These are phyloP conservation scores for Leccinellum rugosiceps DNA, from an alignment of 768 basidiomycete species.

Conservation along the genomic window DNA sequence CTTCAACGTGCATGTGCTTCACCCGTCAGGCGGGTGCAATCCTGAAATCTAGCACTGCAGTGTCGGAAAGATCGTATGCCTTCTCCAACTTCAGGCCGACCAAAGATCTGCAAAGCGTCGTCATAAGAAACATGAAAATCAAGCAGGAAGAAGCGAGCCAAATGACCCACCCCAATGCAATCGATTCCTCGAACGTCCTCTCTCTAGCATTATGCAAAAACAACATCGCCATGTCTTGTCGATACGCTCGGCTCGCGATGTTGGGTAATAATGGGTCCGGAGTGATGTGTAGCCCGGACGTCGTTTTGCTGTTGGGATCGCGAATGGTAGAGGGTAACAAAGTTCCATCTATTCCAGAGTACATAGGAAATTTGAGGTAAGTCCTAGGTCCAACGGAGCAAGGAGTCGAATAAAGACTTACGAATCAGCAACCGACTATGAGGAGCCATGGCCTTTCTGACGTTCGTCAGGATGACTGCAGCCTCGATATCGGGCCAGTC, in stretches of 20 bases:
- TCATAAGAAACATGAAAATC: not conserved
- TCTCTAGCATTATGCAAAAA: conserved; percentile 39
- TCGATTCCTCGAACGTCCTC: conserved; percentile 30
- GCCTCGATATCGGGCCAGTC: conserved; percentile 37
- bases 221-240: conserved; percentile 49
- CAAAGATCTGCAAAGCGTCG: not conserved
- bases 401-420: conserved; percentile 11
- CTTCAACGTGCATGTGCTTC: not conserved
- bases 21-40: not conserved
- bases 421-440: conserved; percentile 33
- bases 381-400: not conserved
- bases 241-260: conserved; percentile 41
- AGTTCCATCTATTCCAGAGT: conserved; percentile 17
- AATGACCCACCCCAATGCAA: not conserved
- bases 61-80: not conserved
- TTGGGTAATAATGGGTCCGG: conserved; percentile 47
- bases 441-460: conserved; percentile 29
- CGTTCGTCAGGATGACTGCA: conserved; percentile 28
- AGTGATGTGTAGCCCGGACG: conserved; percentile 23
- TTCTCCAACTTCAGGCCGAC: not conserved
- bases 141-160: not conserved
- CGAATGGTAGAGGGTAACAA: conserved; percentile 8
- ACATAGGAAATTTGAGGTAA: not conserved
- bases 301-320: not conserved
- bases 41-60: not conserved